Percentiles rank a stretch among this genome's conserved stretches.
Conservation (phyloP, 148 eudicot genomes). For the Rhododendron kiyosumense region DNA sequence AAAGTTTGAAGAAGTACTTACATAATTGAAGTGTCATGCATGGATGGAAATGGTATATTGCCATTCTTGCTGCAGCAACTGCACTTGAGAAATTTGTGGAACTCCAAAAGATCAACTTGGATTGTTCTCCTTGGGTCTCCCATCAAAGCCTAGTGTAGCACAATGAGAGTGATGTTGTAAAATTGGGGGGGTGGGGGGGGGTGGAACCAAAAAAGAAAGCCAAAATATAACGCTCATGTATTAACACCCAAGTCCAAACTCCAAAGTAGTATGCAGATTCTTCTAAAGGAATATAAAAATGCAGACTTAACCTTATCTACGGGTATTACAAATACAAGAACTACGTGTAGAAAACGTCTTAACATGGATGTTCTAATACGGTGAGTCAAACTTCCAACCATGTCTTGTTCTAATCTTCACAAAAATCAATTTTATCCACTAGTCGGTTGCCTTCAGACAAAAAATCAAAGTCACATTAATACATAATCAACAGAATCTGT, state of each 20-base stretch:
- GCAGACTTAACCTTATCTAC: background rate
- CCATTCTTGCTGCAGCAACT: constrained; percentile 64
- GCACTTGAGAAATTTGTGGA: constrained; percentile 54
- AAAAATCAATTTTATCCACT: background rate
- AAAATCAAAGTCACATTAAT: background rate
- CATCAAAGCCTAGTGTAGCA: constrained; percentile 55
- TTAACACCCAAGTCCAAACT: background rate
- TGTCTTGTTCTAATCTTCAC: background rate
- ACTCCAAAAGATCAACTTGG: constrained; percentile 83
- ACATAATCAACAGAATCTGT: background rate
- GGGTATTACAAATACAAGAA: background rate
- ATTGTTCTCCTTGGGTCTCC: constrained; percentile 86
- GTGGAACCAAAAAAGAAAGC: background rate
- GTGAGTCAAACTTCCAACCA: background rate
- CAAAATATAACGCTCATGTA: background rate
- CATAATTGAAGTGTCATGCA: constrained; percentile 84
- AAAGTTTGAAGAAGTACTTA: constrained; percentile 27
- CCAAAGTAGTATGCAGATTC: background rate
- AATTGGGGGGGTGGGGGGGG: background rate
- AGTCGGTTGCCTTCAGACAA: background rate
- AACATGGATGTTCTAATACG: background rate
- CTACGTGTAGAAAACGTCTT: background rate
- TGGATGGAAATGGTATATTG: constrained; percentile 44
- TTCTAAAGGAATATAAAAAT: background rate
- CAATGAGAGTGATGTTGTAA: background rate